Evolutionary conservation across 2,329 filamentous ascomycete species (phyloP).

Genomic region (Arthrobotrys iridis): DNA sequence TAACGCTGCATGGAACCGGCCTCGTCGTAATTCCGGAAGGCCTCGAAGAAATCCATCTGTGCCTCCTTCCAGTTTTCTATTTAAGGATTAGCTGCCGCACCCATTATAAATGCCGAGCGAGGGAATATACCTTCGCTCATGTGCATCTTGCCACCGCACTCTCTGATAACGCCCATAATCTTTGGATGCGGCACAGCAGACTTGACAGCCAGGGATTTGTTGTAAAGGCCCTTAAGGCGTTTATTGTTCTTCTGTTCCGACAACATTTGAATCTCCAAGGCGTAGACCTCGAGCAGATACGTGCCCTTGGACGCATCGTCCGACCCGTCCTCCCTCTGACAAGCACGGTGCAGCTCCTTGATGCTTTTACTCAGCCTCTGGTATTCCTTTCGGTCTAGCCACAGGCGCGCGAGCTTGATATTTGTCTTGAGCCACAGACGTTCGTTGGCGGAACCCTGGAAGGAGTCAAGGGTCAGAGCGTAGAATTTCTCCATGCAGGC

Average conservation of each 20-base stretch:
- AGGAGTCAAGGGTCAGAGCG: conserved; percentile 88
- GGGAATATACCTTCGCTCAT: conserved; percentile 78
- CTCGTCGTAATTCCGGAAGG: conserved; percentile 98
- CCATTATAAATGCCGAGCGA: conserved; percentile 38
- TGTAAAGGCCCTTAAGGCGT: conserved; percentile 90
- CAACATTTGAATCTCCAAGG: conserved; percentile 98
- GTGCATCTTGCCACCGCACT: conserved; percentile 99
- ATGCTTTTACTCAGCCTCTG: conserved; percentile 81
- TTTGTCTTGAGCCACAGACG: conserved; percentile 97
- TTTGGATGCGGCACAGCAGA: conserved; percentile 98
- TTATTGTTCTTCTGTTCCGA: conserved; percentile 97
- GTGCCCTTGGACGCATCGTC: conserved; percentile 96
- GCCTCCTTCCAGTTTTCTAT: conserved; percentile 96
- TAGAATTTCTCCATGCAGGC: conserved; percentile 95
- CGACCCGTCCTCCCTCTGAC: conserved; percentile 83
- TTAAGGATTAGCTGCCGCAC: background rate
- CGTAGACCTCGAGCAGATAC: conserved; percentile 94
- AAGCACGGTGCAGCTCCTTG: conserved; percentile 86
- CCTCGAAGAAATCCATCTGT: conserved; percentile 97
- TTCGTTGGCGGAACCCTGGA: conserved; percentile 97
- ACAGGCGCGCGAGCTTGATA: conserved; percentile 91
- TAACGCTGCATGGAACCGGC: conserved; percentile 95
- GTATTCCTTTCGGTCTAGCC: conserved; percentile 92
- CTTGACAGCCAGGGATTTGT: conserved; percentile 87
- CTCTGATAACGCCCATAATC: conserved; percentile 98